These are phyloP conservation scores for Fusarium camptoceras DNA, from an alignment of 2,329 filamentous ascomycete species.

Conservation along the genomic window DNA sequence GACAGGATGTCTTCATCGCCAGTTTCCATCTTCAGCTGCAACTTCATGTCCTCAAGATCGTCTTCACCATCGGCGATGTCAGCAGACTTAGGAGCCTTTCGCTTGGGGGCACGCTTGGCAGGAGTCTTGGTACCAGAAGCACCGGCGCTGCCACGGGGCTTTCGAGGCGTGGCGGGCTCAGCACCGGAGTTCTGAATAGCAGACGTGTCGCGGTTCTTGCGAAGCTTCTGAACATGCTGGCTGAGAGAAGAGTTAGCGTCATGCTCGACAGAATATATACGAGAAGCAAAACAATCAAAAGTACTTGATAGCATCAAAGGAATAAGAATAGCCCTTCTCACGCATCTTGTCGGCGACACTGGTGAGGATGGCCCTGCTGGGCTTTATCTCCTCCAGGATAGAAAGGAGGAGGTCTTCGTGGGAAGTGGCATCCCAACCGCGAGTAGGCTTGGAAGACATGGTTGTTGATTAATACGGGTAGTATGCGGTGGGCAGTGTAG, in stretches of 20 bases:
- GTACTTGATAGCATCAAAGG: constrained; percentile 57
- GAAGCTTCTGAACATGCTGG: constrained; percentile 61
- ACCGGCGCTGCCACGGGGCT: constrained; percentile 28
- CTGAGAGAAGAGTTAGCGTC: constrained; percentile 47
- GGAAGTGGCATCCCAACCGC: constrained; percentile 53
- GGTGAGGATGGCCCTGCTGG: constrained; percentile 50
- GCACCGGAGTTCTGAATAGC: constrained; percentile 37
- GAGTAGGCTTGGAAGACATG: constrained; percentile 28
- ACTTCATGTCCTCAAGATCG: constrained; percentile 40
- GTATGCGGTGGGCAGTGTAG: background rate
- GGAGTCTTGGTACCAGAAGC: constrained; percentile 26
- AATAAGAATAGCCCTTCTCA: constrained; percentile 54
- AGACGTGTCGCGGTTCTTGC: constrained; percentile 50
- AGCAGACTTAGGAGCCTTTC: constrained; percentile 41
- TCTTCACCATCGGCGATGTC: constrained; percentile 39
- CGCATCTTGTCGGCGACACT: constrained; percentile 50
- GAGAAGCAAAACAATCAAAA: constrained; percentile 3
- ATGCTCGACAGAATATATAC: background rate
- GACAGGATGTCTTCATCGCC: constrained; percentile 14
- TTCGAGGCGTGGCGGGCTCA: constrained; percentile 41
- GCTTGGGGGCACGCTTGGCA: constrained; percentile 48
- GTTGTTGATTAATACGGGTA: background rate
- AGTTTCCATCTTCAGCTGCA: constrained; percentile 47
- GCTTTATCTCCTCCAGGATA: constrained; percentile 53
- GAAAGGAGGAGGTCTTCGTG: constrained; percentile 55